These are phyloP conservation scores for Leersia perrieri DNA, from an alignment of 176 grass and related monocot genomes.

Conservation along the genomic window DNA sequence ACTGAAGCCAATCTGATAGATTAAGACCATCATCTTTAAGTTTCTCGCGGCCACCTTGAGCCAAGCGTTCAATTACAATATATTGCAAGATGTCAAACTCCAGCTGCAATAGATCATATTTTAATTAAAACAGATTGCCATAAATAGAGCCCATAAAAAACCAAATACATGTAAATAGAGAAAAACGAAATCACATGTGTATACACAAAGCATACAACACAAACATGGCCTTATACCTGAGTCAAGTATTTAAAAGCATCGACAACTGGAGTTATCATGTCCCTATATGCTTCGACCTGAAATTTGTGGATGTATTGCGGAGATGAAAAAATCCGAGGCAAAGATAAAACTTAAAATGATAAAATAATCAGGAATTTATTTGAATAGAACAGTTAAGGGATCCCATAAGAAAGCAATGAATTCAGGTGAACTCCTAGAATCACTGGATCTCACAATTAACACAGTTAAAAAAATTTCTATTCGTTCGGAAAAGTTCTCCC, in stretches of 20 bases:
- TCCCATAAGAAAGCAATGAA: background rate
- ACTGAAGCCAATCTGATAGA: slow-evolving; percentile 98
- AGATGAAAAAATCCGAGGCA: background rate
- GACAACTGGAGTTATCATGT: slow-evolving; percentile 98
- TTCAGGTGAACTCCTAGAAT: slow-evolving; percentile 1
- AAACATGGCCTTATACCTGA: slow-evolving; percentile 55
- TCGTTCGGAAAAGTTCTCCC: background rate
- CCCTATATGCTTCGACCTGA: slow-evolving; percentile 98
- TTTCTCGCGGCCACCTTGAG: slow-evolving; percentile 92
- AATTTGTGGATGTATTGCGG: slow-evolving; percentile 30
- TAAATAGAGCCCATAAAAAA: background rate
- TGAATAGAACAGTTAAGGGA: background rate
- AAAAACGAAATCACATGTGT: background rate
- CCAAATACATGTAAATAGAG: background rate
- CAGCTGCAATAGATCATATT: slow-evolving; percentile 57
- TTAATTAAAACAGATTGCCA: background rate
- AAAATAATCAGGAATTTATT: background rate
- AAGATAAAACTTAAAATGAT: slow-evolving; percentile 3
- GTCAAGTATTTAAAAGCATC: slow-evolving; percentile 99
- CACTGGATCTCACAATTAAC: background rate
- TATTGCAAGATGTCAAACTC: slow-evolving; percentile 99
- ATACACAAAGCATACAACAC: slow-evolving; percentile 33
- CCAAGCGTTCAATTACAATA: slow-evolving; percentile 96
- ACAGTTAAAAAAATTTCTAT: background rate
- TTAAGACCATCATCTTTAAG: slow-evolving; percentile 99